A percentile compares a stretch with the other conserved stretches of the same genome.
phyloP scores from a whole-genome alignment of 176 grass and related monocot genomes.

The Musa beccarii region DNA sequence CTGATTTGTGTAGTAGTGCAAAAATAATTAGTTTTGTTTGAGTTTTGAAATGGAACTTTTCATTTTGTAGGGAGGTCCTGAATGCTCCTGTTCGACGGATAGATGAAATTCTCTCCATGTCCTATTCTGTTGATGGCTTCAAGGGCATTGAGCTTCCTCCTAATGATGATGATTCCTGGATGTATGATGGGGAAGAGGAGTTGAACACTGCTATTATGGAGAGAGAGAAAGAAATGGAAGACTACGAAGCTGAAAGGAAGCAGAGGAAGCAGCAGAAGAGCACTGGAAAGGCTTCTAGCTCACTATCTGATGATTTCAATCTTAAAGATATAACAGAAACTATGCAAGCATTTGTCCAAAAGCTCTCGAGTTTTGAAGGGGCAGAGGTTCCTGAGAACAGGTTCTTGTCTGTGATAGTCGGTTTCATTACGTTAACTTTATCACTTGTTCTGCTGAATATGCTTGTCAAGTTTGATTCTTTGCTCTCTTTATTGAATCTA shows the following conservation, averaged over 20 bases:
- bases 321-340: slow-evolving; percentile 65
- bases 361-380: slow-evolving; percentile 91
- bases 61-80: slow-evolving; percentile 60
- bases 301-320: slow-evolving; percentile 49
- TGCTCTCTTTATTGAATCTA: neutral
- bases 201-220: slow-evolving; percentile 56
- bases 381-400: slow-evolving; percentile 77
- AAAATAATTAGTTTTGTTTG: neutral
- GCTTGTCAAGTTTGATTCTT: neutral
- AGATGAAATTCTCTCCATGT: slow-evolving; percentile 69
- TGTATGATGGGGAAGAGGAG: slow-evolving; percentile 76
- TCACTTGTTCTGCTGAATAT: neutral
- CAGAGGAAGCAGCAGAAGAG: slow-evolving; percentile 46
- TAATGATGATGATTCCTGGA: slow-evolving; percentile 71
- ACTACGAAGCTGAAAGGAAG: slow-evolving; percentile 56
- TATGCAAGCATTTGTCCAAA: slow-evolving; percentile 85
- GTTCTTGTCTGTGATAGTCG: slow-evolving; percentile 29
- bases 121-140: slow-evolving; percentile 52
- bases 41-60: neutral
- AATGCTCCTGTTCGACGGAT: slow-evolving; percentile 62
- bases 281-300: slow-evolving; percentile 25
- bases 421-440: neutral
- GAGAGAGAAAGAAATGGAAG: slow-evolving; percentile 84
- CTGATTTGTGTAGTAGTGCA: neutral
- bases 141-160: slow-evolving; percentile 49